Base-by-base conservation (phyloP, 2,329 filamentous ascomycete species). In the Ascochyta clinopodiicola region DNA sequence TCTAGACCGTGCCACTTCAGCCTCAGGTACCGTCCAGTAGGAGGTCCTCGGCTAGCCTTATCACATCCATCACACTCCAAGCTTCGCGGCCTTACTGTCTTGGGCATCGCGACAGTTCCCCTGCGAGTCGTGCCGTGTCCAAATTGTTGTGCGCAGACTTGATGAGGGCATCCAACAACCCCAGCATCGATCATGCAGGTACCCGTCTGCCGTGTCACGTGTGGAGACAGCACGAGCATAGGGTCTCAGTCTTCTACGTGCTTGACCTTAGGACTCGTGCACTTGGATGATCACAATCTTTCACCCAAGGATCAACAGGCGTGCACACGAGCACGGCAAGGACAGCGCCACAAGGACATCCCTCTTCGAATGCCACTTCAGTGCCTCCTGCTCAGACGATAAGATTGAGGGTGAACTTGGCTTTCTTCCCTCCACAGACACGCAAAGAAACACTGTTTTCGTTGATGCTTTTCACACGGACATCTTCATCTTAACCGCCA, bases 161-260 rank as follows among this genome's bases (percentile, higher is more conserved):
- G 22, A 24, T 24, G 22, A n/a, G 40, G 27, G 12, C 47, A 32
- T n/a, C 1, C n/a, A 22, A 19, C n/a, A 36, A 56, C 37, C 52
- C 52, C 46, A 56, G 52, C 52, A 50, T 42, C 52, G 52, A 56
- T 56, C 52, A 56, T 56, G 52, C 52, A 56, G 52, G 52, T 56
- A 56, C 52, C 52, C 52, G 52, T 50, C 45, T 50, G 52, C 45
- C 29, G 52, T 36, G 46, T 36, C 34, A 55, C 51, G 13, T 8
- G 24, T 24, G 43, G 38, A 24, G 39, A n/a, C 29, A 42, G 45
- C 46, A 55, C 45, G 46, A 51, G 51, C 49, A 21, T n/a, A 5
- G 21, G 38, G 22, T 13, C 24, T 4, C 22, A 45, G 15, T 13
- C 27, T 4, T n/a, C 2, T 12, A 3, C 27, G 27, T 29, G 27